Evolutionary conservation across 371 early-diverging fungal species (phyloP), one percentile per base, ranked within the genome.

Genomic region (Rhizopus delemar): DNA sequence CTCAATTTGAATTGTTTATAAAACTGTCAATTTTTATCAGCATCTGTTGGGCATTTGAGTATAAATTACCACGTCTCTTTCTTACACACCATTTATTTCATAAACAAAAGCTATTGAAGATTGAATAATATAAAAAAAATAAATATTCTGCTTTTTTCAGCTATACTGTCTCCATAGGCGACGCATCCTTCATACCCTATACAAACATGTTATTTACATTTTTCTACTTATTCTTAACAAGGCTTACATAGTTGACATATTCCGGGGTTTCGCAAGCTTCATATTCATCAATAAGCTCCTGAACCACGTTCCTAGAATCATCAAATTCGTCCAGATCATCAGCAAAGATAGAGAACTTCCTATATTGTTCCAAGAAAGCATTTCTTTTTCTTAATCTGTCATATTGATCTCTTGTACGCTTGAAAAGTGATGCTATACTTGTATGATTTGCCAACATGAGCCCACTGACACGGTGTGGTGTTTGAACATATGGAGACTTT

Each of bases 381-480:
- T 97, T 98, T 53, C 99, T 84, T 72, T 94, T 96, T 70, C 93
- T 89, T 57, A 99, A 83, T 43, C 90, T 85, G 76, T 99, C 99
- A 77, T 93, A 99, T 71, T 99, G 99, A 66, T 93, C 92, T 56
- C 90, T 83, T 4, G 94, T 99, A 53, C 98, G 90, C 58, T 90
- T 90, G 68, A 99, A 95, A 31, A 98, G 78, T 22, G 88, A 85
- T 2, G 94, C 89, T 57, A 98, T 93, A 63, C 94, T 93, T 3
- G 99, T 99, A 62, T 97, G 94, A 74, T 99, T 99, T 9, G 97
- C 96, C 51, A 99, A 82, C 93, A 97, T 94, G 22, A 99, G 80
- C 2, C 99, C 99, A 60, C 93, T 94, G 33, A 99, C 97, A 11
- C 94, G 88, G 72, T 96, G 97, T 29, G 88, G 85, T 1, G 94